These are phyloP conservation scores for Oryza glumipatula DNA, from an alignment of 176 grass and related monocot species.

Conservation along the genomic window DNA sequence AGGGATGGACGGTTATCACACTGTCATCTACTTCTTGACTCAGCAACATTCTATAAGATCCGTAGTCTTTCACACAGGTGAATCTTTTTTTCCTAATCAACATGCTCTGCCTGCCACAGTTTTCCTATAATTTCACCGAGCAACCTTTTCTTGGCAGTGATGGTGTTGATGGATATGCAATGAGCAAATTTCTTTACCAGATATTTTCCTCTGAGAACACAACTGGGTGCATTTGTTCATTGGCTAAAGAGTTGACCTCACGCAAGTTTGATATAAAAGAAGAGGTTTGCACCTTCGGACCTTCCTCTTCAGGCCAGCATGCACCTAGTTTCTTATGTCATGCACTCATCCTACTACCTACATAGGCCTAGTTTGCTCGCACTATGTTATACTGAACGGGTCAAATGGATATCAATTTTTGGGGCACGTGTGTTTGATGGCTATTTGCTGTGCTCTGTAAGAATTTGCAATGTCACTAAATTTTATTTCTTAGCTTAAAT, in stretches of 20 bases:
- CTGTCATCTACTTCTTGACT: conserved; percentile 92
- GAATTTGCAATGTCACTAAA: neutral
- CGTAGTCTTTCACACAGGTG: conserved; percentile 85
- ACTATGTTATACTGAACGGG: neutral
- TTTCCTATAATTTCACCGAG: conserved; percentile 41
- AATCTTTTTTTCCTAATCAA: conserved; percentile 6
- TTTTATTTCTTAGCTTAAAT: neutral
- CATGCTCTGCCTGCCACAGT: conserved; percentile 19
- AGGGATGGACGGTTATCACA: conserved; percentile 84
- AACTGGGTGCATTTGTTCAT: conserved; percentile 63
- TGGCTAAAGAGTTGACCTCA: conserved; percentile 76
- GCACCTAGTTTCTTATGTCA: conserved; percentile 34
- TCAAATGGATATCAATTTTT: neutral
- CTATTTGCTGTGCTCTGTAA: conserved; percentile 15
- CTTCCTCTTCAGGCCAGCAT: conserved; percentile 17
- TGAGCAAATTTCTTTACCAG: conserved; percentile 89
- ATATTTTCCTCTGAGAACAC: conserved; percentile 63
- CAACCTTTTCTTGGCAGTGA: conserved; percentile 59
- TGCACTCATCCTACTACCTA: conserved; percentile 1
- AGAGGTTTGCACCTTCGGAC: conserved; percentile 63
- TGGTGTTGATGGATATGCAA: conserved; percentile 82
- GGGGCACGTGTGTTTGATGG: conserved; percentile 5
- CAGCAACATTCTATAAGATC: conserved; percentile 80
- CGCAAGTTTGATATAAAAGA: conserved; percentile 96
- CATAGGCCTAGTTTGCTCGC: neutral